Evolutionary conservation across 768 basidiomycete genomes (phyloP).

Genomic region (Arthromyces matolae): DNA sequence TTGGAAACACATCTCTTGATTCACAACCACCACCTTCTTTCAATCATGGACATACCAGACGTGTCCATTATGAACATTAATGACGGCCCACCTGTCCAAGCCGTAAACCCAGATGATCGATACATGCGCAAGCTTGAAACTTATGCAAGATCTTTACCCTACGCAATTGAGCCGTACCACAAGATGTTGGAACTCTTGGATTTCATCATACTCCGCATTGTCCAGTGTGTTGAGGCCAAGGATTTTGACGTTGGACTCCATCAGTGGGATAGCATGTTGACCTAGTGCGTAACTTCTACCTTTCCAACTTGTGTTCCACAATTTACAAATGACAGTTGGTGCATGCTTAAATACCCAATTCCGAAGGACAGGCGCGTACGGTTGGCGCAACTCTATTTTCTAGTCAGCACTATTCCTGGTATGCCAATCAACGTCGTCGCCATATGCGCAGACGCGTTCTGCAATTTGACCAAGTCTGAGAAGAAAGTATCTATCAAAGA

Average conservation of each 20-base stretch:
- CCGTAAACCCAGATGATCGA: slow-evolving; percentile 34
- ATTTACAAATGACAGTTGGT: slow-evolving; percentile 51
- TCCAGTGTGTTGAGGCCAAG: slow-evolving; percentile 72
- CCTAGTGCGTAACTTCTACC: slow-evolving; percentile 64
- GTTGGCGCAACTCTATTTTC: slow-evolving; percentile 76
- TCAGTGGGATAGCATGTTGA: slow-evolving; percentile 78
- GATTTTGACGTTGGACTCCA: slow-evolving; percentile 80
- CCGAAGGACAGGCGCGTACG: slow-evolving; percentile 73
- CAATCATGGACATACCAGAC: slow-evolving; percentile 42
- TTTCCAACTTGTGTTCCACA: slow-evolving; percentile 1
- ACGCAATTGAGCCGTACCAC: slow-evolving; percentile 71
- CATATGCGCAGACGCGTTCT: slow-evolving; percentile 60
- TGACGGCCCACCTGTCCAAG: slow-evolving; percentile 22
- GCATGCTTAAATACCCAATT: slow-evolving; percentile 81
- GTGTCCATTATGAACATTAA: slow-evolving; percentile 42
- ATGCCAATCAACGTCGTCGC: slow-evolving; percentile 69
- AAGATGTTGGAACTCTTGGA: slow-evolving; percentile 76
- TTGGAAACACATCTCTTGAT: slow-evolving; percentile 7
- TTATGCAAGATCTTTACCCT: slow-evolving; percentile 68
- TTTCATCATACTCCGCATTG: slow-evolving; percentile 62
- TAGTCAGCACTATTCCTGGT: slow-evolving; percentile 71
- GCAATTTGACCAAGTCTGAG: slow-evolving; percentile 58
- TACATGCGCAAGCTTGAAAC: slow-evolving; percentile 57
- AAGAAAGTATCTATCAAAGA: slow-evolving; percentile 75
- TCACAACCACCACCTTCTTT: slow-evolving; percentile 8